Base-by-base conservation (phyloP, 345 rosid genomes). In the Dipteronia dyeriana region DNA sequence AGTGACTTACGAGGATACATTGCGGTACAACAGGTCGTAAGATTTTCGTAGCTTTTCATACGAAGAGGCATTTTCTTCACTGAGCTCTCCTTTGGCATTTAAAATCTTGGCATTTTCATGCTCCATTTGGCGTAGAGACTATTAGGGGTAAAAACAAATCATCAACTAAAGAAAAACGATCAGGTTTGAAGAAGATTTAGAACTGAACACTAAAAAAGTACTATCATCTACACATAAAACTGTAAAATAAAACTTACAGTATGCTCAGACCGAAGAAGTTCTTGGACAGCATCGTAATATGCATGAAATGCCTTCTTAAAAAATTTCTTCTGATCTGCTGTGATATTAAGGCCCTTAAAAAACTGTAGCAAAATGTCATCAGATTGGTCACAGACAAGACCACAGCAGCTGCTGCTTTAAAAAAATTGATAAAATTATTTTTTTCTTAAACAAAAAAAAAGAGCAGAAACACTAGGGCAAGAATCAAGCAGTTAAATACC, bases 81-180 rank as follows among this genome's bases (percentile, higher is more conserved):
- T 92, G 53, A 92, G 93, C 86, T 97, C 99, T 80, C 99, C 99
- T 86, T 94, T 96, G 71, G 95, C 97, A 87, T 88, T 92, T 80
- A 96, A 84, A 77, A 90, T 88, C 85, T 91, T 94, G 49, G 97
- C 89, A 87, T 94, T 91, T 77, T 97, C 99, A 81, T 94, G 89
- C 87, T 97, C 99, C 97, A 97, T 94, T 79, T 94, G 99, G 75
- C 90, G 90, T 80, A 97, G 98, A 25, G 88, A 88, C 99, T 97
- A 75, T 62, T 66, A 74, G 72, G 26, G 60, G 70, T 41, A 73
- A 75, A 51, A 75, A 34, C 70, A 75, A 70, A 78, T 17, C 53
- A 66, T 53, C 39, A 71, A 56, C 51, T 63, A 23, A 25, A 11
- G 70, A 71, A 5, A 75, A 49, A 43, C 47, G 11, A 41, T 41